Conservation (phyloP, 2,329 filamentous ascomycete genomes). For the Penicillium sp. region DNA sequence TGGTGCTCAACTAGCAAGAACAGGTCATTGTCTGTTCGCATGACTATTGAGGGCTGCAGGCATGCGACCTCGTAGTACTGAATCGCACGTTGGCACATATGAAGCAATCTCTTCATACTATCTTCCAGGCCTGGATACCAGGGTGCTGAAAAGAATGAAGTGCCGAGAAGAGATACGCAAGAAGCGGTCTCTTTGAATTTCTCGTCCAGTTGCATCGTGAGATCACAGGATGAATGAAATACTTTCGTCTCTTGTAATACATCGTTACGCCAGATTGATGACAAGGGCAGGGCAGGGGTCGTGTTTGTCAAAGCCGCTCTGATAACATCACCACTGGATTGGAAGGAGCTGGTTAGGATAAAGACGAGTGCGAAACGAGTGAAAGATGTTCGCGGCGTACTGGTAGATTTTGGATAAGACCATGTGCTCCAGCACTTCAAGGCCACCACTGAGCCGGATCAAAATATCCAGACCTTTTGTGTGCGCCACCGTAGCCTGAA, state of each 20-base stretch:
- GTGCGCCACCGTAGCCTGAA: not conserved
- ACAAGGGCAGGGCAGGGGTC: not conserved
- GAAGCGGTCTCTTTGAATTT: not conserved
- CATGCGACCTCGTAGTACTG: not conserved
- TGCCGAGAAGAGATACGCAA: not conserved
- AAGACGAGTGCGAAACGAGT: not conserved
- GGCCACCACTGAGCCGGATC: not conserved
- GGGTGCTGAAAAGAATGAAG: not conserved
- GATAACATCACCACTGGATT: not conserved
- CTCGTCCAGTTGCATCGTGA: not conserved
- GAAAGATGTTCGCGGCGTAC: not conserved
- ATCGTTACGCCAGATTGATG: not conserved
- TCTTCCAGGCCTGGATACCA: not conserved
- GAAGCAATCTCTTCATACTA: not conserved
- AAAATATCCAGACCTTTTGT: not conserved
- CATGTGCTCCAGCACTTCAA: not conserved
- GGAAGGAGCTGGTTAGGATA: not conserved
- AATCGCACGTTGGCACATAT: not conserved
- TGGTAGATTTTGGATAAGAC: not conserved
- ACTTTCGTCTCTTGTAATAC: not conserved
- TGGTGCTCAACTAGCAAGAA: not conserved
- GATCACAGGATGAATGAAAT: not conserved
- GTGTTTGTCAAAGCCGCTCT: not conserved
- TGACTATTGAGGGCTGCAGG: not conserved
- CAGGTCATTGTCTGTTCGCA: not conserved